Evolutionary conservation across 2,329 filamentous ascomycete genomes (phyloP), one percentile per base, ranked within the genome.

Genomic region (Aspergillus tamarii): DNA sequence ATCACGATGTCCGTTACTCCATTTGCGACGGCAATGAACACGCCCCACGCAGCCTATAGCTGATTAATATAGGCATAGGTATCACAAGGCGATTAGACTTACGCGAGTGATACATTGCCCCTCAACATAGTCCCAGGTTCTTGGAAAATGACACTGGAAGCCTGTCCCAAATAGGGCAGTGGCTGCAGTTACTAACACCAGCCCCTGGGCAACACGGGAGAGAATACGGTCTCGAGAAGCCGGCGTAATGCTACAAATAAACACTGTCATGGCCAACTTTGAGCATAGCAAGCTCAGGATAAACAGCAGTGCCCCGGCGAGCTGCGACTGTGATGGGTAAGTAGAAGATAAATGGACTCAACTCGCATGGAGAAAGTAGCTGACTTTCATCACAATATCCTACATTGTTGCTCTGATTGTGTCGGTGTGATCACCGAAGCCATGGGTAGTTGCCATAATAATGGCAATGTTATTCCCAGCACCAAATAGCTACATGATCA

Each of bases 1-100:
- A 72, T 70, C 23, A 70, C 21, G 32, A 66, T 48, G 57, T 72
- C 70, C 2, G 70, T 72, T 14, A 62, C 53, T 34, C 70, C 71
- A 43, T 66, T 71, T 8, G 67, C 63, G 21, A 62, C 36, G 32
- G 60, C 50, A 28, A 70, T 19, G 26, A 69, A 72, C 53, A 62
- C 67, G 10, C 41, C 60, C 68, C 67, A 71, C 6, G 59, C 52
- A 21, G 60, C 46, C 65, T 69, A 30, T 12, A 6, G 32, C 12
- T 23, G 19, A n/a, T 52, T 16, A 55, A 7, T 11, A 60, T 8
- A 23, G 4, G 12, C 3, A 19, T 5, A 16, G 23, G 23, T 48
- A 19, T 36, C 12, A 36, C 10, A 9, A 5, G 2, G n/a, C 7
- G 0, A 12, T 8, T 16, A 43, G 11, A 16, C 30, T 28, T 59